These are phyloP conservation scores for Komagataea norvegica DNA, from an alignment of 1,139 yeast species.

Conservation along the genomic window DNA sequence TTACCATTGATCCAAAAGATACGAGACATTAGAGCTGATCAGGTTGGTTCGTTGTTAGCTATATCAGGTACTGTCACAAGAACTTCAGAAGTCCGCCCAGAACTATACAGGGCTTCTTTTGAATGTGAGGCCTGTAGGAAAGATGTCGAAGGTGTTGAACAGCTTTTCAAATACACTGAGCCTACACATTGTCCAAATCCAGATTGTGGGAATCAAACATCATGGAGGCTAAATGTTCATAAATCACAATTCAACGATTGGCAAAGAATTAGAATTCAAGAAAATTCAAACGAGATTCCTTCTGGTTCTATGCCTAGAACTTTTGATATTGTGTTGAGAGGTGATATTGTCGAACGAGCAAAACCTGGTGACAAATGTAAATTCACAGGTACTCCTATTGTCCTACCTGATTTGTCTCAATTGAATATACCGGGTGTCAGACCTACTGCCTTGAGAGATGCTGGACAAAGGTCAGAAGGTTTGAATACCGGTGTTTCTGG, in stretches of 20 bases:
- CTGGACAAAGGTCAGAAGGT: slow-evolving; percentile 59
- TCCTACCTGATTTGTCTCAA: slow-evolving; percentile 92
- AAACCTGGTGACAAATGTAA: slow-evolving; percentile 97
- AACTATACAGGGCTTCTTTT: slow-evolving; percentile 79
- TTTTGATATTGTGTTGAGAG: slow-evolving; percentile 85
- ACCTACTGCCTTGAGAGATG: slow-evolving; percentile 75
- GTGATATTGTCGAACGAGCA: slow-evolving; percentile 93
- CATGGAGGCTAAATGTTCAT: slow-evolving; percentile 78
- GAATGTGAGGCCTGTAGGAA: slow-evolving; percentile 89
- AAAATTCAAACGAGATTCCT: slow-evolving; percentile 92
- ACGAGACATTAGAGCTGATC: slow-evolving; percentile 85
- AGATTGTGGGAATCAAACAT: slow-evolving; percentile 79
- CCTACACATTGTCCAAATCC: slow-evolving; percentile 90
- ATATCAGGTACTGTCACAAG: slow-evolving; percentile 96
- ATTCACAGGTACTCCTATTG: slow-evolving; percentile 94
- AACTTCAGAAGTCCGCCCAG: slow-evolving; percentile 97
- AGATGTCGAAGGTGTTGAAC: slow-evolving; percentile 84
- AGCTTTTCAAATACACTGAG: slow-evolving; percentile 88
- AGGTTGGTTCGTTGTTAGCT: slow-evolving; percentile 78
- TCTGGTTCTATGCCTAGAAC: slow-evolving; percentile 99
- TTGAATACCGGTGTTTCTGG: slow-evolving; percentile 84
- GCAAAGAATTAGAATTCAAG: slow-evolving; percentile 96
- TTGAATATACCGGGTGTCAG: slow-evolving; percentile 96
- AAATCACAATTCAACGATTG: slow-evolving; percentile 92
- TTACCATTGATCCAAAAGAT: slow-evolving; percentile 79